These are phyloP conservation scores for Pistacia atlantica DNA, from an alignment of 345 rosid genomes.

Conservation along the genomic window DNA sequence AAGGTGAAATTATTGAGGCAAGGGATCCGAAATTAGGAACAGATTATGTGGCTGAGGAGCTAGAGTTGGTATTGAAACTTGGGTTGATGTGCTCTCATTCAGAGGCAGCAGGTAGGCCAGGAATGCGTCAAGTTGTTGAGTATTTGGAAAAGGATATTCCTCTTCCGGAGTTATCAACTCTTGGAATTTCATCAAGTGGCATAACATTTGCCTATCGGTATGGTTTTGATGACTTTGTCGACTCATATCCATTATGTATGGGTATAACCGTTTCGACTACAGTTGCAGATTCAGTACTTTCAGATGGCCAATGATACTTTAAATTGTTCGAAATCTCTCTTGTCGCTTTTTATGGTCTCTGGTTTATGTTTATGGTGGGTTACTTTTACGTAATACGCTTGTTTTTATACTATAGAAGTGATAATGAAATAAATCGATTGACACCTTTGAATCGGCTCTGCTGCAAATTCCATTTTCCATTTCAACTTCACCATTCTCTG, in stretches of 20 bases:
- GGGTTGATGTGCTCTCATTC: slow-evolving; percentile 64
- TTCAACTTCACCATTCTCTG: too few species aligned
- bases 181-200: slow-evolving; percentile 40
- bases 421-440: too few species aligned
- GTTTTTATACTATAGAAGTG: too few species aligned
- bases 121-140: slow-evolving; percentile 58
- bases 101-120: slow-evolving; percentile 48
- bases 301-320: slow-evolving; percentile 44
- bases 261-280: slow-evolving; percentile 41
- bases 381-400: too few species aligned
- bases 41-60: slow-evolving; percentile 40
- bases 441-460: too few species aligned
- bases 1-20: slow-evolving; percentile 42
- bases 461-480: too few species aligned
- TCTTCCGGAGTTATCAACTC: slow-evolving; percentile 40
- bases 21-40: slow-evolving; percentile 45
- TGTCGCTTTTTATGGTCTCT: too few species aligned
- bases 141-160: slow-evolving; percentile 44
- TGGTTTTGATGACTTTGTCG: slow-evolving; percentile 48
- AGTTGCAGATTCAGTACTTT: slow-evolving; percentile 51
- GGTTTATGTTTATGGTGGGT: too few species aligned
- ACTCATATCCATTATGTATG: slow-evolving; percentile 40
- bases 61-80: slow-evolving; percentile 54
- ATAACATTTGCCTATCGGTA: slow-evolving; percentile 30
- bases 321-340: too few species aligned